Evolutionary conservation across 371 early-diverging fungal genomes (phyloP), one percentile per base, ranked within the genome.

Genomic region (Mucor velutinosus): DNA sequence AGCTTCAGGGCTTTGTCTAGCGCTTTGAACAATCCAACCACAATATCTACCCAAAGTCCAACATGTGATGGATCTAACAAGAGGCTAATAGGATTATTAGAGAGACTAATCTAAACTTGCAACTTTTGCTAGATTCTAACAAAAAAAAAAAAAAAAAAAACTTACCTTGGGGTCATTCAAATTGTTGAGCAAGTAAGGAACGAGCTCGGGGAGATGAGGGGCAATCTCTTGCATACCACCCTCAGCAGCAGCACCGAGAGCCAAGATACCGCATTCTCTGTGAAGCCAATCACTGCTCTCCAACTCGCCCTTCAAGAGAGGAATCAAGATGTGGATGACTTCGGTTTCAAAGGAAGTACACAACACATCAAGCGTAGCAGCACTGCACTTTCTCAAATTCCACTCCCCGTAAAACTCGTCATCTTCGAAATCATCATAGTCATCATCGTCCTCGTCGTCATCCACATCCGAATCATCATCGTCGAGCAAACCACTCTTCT

Each of bases 321-420:
- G 98, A 77, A 97, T 86, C 61, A 98, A 79, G 62, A 87, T 79
- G 37, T 83, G 83, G 62, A 99, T 82, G 43, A 96, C 85, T 21
- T 90, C 92, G 67, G 91, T 89, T 66, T 89, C 92, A 73, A 92
- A 96, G 1, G 94, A 87, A 17, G 91, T 92, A 39, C 96, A 91
- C 60, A 98, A 70, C n/a, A 95, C 92, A 71, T 99, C 99, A 58
- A 99, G 77, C 30, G 97, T 92, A 25, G 98, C 97, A 7, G 99
- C 98, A 12, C 95, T 91, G 85, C 99, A 99, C 80, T 98, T 99
- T 76, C 99, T 92, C 62, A 99, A 76, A 74, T 94, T 99, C 99
- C 99, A 99, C 70, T 95, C 94, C 68, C 88, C 89, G 64, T 90
- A 90, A 43, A 91, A 89, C 53, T 96, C 96, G 32, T 97, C 96